Conservation (phyloP, 2,329 filamentous ascomycete genomes). For the Lachnellula suecica region DNA sequence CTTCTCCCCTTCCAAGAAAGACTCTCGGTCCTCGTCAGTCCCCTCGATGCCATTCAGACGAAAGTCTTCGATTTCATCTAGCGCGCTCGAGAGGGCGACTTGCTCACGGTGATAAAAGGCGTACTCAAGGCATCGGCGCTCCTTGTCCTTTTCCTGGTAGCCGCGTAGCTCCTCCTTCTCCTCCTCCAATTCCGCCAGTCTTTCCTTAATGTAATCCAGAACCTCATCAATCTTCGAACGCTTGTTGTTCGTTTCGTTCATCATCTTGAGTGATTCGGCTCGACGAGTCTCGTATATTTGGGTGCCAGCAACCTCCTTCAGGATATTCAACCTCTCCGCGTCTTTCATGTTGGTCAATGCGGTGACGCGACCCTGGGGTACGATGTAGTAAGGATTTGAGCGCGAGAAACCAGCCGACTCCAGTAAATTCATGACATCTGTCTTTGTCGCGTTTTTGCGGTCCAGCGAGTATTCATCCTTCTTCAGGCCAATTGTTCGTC, state of each 20-base stretch:
- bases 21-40: slow-evolving; percentile 75
- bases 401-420: slow-evolving; percentile 96
- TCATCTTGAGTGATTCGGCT: slow-evolving; percentile 91
- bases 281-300: slow-evolving; percentile 94
- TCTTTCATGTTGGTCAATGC: slow-evolving; percentile 99
- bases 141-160: slow-evolving; percentile 92
- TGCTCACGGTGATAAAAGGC: slow-evolving; percentile 92
- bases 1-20: slow-evolving; percentile 76
- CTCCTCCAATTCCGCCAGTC: slow-evolving; percentile 85
- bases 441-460: slow-evolving; percentile 92
- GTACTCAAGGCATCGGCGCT: slow-evolving; percentile 89
- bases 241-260: slow-evolving; percentile 95
- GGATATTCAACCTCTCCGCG: slow-evolving; percentile 78
- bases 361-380: slow-evolving; percentile 94
- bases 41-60: slow-evolving; percentile 81
- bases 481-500: slow-evolving; percentile 93
- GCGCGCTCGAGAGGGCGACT: slow-evolving; percentile 69
- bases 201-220: slow-evolving; percentile 86
- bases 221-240: slow-evolving; percentile 91
- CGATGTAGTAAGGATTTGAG: slow-evolving; percentile 98
- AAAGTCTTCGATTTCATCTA: slow-evolving; percentile 80
- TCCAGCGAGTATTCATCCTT: slow-evolving; percentile 99
- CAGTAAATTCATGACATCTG: slow-evolving; percentile 90
- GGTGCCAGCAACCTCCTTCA: slow-evolving; percentile 98
- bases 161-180: slow-evolving; percentile 94